Evolutionary conservation across 768 basidiomycete species (phyloP), one percentile per base, ranked within the genome.

Genomic region (Mrakia hoshinonis): DNA sequence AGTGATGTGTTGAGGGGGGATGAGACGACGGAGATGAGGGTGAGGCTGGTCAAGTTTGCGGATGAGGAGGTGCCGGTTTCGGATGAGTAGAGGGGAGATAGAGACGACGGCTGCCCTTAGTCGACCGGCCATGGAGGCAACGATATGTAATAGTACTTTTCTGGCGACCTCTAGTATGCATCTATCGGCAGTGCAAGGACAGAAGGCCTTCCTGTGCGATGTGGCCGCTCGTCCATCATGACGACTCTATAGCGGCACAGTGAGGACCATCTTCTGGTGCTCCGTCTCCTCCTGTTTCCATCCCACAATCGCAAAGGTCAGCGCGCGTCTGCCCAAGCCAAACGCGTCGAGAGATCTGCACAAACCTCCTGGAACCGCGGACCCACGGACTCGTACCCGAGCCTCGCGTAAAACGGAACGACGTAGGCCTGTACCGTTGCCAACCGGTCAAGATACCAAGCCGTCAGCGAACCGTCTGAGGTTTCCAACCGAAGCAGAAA

Each of bases 1-100:
- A 91, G 91, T 2, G 96, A 99, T 77, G 87, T 89, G 5, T 82
- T 98, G 74, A 84, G 92, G 73, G 96, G 96, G 4, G 96, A 97
- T 77, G 95, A 97, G 77, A 87, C 82, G 74, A 98, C 95, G 29
- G 95, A 96, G 79, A 89, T 99, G 75, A 85, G 89, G 63, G 95
- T 99, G 67, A 89, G 86, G 75, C 81, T 99, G 75, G 81, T 96
- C 69, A 90, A 92, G 80, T 89, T 95, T 77, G 79, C 98, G 74
- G 96, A 99, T 78, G 96, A 99, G 80, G 96, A 99, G 79, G 87
- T 95, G 62, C 69, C 69, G 10, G 49, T 64, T 38, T 61, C 69
- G 22, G 69, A 70, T 51, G 69, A 70, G 20, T 69, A 31, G 34
- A 4, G 4, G 3, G 6, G 31, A 36, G 7, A 43, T 15, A 6